Evolutionary conservation across 2,329 filamentous ascomycete species (phyloP), one percentile per base, ranked within the genome.

Genomic region (Fusarium neocosmosporiellum): DNA sequence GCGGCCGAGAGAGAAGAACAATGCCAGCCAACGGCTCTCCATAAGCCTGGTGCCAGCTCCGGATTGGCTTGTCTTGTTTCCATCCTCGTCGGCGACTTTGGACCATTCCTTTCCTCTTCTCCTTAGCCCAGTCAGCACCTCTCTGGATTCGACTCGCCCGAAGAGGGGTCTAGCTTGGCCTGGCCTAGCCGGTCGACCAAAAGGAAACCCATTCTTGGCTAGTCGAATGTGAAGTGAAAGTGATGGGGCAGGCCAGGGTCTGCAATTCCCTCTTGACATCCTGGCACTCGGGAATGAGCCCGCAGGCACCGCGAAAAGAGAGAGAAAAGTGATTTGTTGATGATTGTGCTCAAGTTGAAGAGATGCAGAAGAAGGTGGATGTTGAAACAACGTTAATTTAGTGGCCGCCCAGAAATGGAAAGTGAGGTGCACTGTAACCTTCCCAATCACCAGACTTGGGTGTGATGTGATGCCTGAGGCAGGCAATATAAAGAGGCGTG

Each of bases 121-220:
- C 57, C 53, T 63, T 57, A 34, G 41, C 65, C 54, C 46, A 36
- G 50, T 65, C 68, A 43, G 61, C 70, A 69, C 72, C 70, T 69
- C 68, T 67, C 68, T 73, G 63, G 65, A 75, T 75, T 74, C 66
- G 72, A 71, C 60, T 69, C 65, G 71, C 63, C 62, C 41, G 69
- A 46, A 55, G 27, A 57, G 55, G 68, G 64, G 63, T 53, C 60
- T 67, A 59, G 55, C 68, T 59, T 62, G 50, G 39, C 59, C 61
- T 63, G 63, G 67, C 63, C 69, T 63, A 72, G 74, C 68, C 48
- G 27, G 16, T 29, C 58, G 22, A 22, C 33, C 60, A 59, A 57
- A 62, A 39, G 59, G 41, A 60, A 34, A 20, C 36, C 58, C 50
- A 62, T 36, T 36, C 58, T 46, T 27, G 37, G 50, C 37, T 66